Evolutionary conservation across 352 stramenopile species (phyloP).

Genomic region (Globisporangium spinosum): DNA sequence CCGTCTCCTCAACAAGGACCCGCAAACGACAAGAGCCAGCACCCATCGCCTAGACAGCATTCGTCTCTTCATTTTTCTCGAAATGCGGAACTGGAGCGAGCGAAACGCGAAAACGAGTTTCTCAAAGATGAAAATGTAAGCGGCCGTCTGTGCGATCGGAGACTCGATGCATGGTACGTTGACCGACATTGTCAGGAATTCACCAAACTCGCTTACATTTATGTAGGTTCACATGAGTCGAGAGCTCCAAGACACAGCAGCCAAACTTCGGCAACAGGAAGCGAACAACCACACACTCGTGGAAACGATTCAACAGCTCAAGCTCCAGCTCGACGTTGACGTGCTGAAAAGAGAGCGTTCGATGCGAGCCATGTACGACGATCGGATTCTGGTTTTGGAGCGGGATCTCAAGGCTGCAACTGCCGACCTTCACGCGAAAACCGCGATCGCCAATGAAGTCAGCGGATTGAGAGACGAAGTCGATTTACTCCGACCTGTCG

Average conservation of each 20-base stretch:
- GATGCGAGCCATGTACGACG: slow-evolving; percentile 46
- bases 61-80: slow-evolving; percentile 43
- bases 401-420: slow-evolving; percentile 31
- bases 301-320: slow-evolving; percentile 32
- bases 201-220: not conserved
- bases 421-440: slow-evolving; percentile 33
- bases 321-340: slow-evolving; percentile 44
- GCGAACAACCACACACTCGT: slow-evolving; percentile 30
- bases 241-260: slow-evolving; percentile 25
- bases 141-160: not conserved
- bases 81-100: slow-evolving; percentile 45
- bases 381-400: slow-evolving; percentile 47
- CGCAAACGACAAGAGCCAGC: not conserved
- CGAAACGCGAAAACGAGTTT: slow-evolving; percentile 50
- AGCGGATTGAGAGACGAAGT: slow-evolving; percentile 53
- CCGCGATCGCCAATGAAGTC: slow-evolving; percentile 33
- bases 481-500: slow-evolving; percentile 55
- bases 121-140: slow-evolving; percentile 59
- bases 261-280: slow-evolving; percentile 24
- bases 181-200: not conserved
- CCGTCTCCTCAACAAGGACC: not conserved
- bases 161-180: not conserved
- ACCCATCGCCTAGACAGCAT: not conserved
- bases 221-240: slow-evolving; percentile 36
- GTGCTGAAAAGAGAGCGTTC: slow-evolving; percentile 53